Base-by-base conservation (phyloP, 2,329 filamentous ascomycete genomes). In the Gnomoniopsis smithogilvyi region DNA sequence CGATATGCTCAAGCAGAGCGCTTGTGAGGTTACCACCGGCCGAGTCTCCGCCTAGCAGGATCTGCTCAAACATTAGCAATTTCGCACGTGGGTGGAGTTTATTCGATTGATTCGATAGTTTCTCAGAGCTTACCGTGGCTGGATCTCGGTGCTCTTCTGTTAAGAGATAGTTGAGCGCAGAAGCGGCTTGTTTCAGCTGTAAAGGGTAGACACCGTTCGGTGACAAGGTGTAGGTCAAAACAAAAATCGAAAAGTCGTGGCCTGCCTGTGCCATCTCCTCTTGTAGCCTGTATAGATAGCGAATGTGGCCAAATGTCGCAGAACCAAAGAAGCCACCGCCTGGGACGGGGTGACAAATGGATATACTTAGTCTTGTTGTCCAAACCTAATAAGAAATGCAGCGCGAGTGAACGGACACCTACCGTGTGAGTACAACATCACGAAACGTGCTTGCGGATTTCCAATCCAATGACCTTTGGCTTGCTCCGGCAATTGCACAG, bases 11-110 rank as follows among this genome's bases (percentile, higher is more conserved):
- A 10, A 74, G 58, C 8, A 75, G 50, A 55, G 72, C 69, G 14
- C 65, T 62, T 1, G 69, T 66, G 34, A 76, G 51, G 58, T 75
- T 74, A 0, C 69, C 74, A 11, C 74, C 73, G 0, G 73, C 73
- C 10, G 73, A 75, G 56, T 76, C 74, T 6, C 72, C 72, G 1
- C 73, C 73, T 12, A 75, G 54, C 46, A 74, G 60, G 15, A 76
- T 65, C 51, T 74, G 64, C 4, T 46, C 15, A 3, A 11, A 1
- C n/a, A 11, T 46, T 19, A 22, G 43, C 11, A 19, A 7, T 6
- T 17, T 15, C 10, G 19, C 2, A 43, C 19, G 41, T 7, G 14
- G 41, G 14, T n/a, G 34, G 34, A 38, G 15, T 38, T 38, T 38
- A 38, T 46, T 7, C 19, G n/a, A n/a, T n/a, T n/a, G n/a, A n/a